Evolutionary conservation across 208 protist species (phyloP), one percentile per base, ranked within the genome.

Genomic region (Trypanosoma mega): DNA sequence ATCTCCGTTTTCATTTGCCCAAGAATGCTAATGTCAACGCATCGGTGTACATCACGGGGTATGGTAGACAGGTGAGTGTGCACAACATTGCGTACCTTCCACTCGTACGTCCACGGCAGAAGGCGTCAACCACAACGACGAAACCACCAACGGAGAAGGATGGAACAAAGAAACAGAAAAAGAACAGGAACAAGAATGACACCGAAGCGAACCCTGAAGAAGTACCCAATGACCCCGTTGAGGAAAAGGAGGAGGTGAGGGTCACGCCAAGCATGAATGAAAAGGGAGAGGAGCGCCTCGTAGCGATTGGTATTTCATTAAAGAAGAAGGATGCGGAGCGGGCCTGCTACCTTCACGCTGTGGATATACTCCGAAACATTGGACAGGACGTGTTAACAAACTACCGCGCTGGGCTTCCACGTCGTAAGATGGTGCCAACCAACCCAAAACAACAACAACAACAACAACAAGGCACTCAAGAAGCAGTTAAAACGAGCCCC

Each of bases 251-350:
- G 14, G 39, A 62, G 14, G 21, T 16, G 51, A 0, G 27, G 7
- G 16, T 24, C 8, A 8, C 12, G 23, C 31, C 44, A 63, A 34
- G 30, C 48, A 48, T 21, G 23, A 41, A 51, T 23, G 9, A 39
- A 39, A 31, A 11, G 33, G 46, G 78, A 44, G 47, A 65, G 8
- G 43, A 64, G 49, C 45, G 56, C 21, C 37, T 69, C 5, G 44
- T 93, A 4, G 88, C 83, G 11, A 39, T 90, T 20, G 88, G 88
- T 24, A 62, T 89, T 5, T 77, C 81, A 8, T 71, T 95, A 18
- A 90, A 91, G 59, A 86, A 87, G 58, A 82, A 83, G 50, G 88
- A 95, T 59, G 88, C 88, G 2, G 79, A 88, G 48, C 68, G 88
- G 8, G 67, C 73, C 39, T 95, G 88, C 62, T 92, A 75, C 63